A percentile compares a stretch with the other conserved stretches of the same genome.
phyloP scores from a whole-genome alignment of 257 asterid species.

The Lavandula angustifolia region DNA sequence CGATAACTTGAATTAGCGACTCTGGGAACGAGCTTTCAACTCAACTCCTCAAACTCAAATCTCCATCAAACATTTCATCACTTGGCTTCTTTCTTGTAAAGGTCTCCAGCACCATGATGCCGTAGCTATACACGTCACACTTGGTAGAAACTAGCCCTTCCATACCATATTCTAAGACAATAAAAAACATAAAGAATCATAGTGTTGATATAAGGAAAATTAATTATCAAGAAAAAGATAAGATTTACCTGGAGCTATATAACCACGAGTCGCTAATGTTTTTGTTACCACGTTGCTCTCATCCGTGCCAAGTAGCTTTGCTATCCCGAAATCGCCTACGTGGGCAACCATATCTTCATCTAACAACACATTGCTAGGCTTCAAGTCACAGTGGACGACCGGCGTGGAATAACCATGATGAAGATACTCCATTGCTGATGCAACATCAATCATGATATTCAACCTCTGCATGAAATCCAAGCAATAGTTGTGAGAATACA shows the following conservation, averaged over 20 bases:
- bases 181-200: not conserved
- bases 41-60: not conserved
- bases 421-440: too few species aligned
- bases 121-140: conserved; percentile 35
- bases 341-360: conserved; percentile 28
- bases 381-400: conserved; percentile 19
- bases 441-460: too few species aligned
- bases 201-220: too few species aligned
- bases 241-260: conserved; percentile 28
- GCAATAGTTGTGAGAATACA: conserved; percentile 23
- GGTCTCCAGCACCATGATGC: conserved; percentile 30
- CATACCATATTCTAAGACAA: conserved; percentile 11
- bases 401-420: too few species aligned
- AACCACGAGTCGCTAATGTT: conserved; percentile 22
- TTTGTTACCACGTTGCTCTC: conserved; percentile 15
- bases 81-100: conserved; percentile 28
- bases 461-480: not conserved
- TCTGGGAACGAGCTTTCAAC: conserved; percentile 1
- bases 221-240: too few species aligned
- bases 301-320: conserved; percentile 21
- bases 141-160: conserved; percentile 27
- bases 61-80: not conserved
- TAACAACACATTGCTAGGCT: conserved; percentile 28
- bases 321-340: conserved; percentile 31
- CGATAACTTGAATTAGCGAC: conserved; percentile 8